Evolutionary conservation across 345 rosid species (phyloP).

Genomic region (Eutrema yunnanense): DNA sequence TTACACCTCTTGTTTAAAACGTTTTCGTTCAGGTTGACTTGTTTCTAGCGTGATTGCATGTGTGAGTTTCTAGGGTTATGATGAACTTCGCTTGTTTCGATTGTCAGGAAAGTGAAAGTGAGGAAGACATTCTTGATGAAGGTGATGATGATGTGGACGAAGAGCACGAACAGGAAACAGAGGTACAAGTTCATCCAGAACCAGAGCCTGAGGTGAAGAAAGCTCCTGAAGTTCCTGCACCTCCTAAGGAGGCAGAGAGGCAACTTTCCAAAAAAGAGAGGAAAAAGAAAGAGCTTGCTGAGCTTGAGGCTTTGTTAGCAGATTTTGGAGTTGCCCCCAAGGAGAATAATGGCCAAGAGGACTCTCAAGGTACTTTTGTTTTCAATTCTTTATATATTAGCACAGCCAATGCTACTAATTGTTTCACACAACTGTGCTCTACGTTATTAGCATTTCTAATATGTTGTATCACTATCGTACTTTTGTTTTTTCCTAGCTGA

Average conservation of each 20-base stretch:
- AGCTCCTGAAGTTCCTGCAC: slow-evolving; percentile 44
- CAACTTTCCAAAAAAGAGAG: slow-evolving; percentile 88
- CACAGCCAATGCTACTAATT: neutral
- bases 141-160: slow-evolving; percentile 81
- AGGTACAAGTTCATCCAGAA: slow-evolving; percentile 33
- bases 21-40: neutral
- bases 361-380: slow-evolving; percentile 37
- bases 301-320: slow-evolving; percentile 86
- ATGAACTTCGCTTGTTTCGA: slow-evolving; percentile 3
- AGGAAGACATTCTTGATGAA: slow-evolving; percentile 70
- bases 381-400: neutral
- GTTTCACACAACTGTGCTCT: neutral
- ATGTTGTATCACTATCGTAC: neutral
- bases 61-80: neutral
- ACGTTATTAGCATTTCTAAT: neutral
- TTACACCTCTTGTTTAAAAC: neutral
- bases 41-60: neutral
- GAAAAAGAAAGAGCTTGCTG: slow-evolving; percentile 86
- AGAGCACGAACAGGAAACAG: slow-evolving; percentile 61
- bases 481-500: neutral
- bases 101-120: slow-evolving; percentile 80
- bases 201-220: slow-evolving; percentile 50
- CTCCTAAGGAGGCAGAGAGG: slow-evolving; percentile 68
- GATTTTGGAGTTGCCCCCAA: slow-evolving; percentile 50
- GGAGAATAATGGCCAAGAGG: slow-evolving; percentile 48